Conservation (phyloP, 2,329 filamentous ascomycete genomes). For the Fusarium algeriense region DNA sequence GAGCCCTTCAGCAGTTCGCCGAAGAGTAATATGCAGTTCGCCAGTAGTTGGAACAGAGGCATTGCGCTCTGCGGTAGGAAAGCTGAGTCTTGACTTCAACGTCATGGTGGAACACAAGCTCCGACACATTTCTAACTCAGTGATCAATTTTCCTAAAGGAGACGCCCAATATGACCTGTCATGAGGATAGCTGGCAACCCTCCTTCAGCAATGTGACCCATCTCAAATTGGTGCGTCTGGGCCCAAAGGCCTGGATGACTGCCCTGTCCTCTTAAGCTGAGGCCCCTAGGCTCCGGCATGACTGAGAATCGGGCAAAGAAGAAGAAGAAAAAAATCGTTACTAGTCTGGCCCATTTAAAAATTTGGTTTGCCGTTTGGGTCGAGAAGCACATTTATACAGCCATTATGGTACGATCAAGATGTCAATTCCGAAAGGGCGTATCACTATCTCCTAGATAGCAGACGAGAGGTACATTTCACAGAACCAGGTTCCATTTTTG, state of each 20-base stretch:
- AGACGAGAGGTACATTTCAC: not conserved
- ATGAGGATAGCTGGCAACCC: slow-evolving; percentile 2
- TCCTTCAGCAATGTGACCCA: not conserved
- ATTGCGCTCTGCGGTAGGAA: not conserved
- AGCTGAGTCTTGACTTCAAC: not conserved
- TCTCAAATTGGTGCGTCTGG: not conserved
- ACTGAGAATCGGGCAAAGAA: not conserved
- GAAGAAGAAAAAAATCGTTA: not conserved
- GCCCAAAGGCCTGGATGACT: slow-evolving; percentile 4
- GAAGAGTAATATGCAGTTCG: not conserved
- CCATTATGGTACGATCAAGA: slow-evolving; percentile 9
- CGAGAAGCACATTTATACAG: not conserved
- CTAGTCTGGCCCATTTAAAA: not conserved
- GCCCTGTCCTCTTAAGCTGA: not conserved
- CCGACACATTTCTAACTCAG: not conserved
- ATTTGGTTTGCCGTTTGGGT: not conserved
- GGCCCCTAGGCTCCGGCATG: not conserved
- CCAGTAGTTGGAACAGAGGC: not conserved
- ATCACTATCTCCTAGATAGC: not conserved
- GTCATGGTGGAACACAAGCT: slow-evolving; percentile 19
- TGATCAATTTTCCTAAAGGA: slow-evolving; percentile 1
- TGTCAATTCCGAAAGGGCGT: not conserved
- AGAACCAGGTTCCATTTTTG: not conserved
- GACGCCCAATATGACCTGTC: slow-evolving; percentile 1
- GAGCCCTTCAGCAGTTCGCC: not conserved